phyloP scores from a whole-genome alignment of 2,329 filamentous ascomycete genomes.

The Fusarium odoratissimum region DNA sequence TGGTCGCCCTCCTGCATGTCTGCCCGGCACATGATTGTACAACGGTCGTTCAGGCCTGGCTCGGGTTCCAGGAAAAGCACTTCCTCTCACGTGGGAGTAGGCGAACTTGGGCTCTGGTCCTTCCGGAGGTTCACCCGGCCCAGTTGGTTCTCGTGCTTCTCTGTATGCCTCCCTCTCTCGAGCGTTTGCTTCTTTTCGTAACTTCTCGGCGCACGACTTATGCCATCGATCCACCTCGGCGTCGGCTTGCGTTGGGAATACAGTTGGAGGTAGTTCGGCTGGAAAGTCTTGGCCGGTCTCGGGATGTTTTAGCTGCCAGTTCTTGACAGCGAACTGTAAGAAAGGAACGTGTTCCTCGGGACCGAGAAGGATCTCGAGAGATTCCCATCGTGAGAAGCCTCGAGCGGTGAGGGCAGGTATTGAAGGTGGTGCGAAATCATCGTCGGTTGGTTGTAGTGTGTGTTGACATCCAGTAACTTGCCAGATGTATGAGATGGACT shows the following conservation, averaged over 20 bases:
- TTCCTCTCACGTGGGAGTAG: conserved; percentile 50
- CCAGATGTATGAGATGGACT: conserved; percentile 91
- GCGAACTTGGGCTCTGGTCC: conserved; percentile 51
- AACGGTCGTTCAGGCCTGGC: conserved; percentile 50
- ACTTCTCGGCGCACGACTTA: conserved; percentile 75
- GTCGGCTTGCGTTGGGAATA: conserved; percentile 80
- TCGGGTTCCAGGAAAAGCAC: conserved; percentile 47
- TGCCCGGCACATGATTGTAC: conserved; percentile 57
- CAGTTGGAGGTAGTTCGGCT: conserved; percentile 65
- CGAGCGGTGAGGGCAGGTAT: conserved; percentile 84
- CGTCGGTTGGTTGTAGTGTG: conserved; percentile 79
- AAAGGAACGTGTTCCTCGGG: conserved; percentile 90
- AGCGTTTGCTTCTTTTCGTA: conserved; percentile 69
- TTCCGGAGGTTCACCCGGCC: conserved; percentile 47
- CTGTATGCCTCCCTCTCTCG: conserved; percentile 49
- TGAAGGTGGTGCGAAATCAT: conserved; percentile 78
- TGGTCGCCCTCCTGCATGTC: conserved; percentile 48
- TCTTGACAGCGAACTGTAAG: conserved; percentile 80
- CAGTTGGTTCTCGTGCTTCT: conserved; percentile 36
- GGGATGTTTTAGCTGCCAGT: conserved; percentile 81
- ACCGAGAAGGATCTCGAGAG: conserved; percentile 86
- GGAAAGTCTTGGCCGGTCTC: conserved; percentile 78
- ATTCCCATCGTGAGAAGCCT: conserved; percentile 95
- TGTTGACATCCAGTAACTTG: conserved; percentile 92
- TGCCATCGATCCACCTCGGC: conserved; percentile 89